These are phyloP conservation scores for Asterionellopsis glacialis DNA, from an alignment of 108 stramenopile genomes.

Conservation along the genomic window DNA sequence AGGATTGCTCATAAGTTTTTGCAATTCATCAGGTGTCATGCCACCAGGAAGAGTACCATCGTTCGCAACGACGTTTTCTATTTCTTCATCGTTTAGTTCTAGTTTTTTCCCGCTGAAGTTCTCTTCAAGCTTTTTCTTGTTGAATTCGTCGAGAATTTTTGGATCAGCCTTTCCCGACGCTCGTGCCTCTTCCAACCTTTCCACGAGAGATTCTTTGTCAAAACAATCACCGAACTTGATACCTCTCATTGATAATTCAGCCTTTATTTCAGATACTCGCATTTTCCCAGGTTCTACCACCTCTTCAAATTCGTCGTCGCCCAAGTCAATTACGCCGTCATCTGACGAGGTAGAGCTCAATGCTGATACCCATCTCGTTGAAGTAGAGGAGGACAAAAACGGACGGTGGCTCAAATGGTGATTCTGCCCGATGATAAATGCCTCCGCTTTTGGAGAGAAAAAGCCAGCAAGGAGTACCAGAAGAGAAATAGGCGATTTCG, in stretches of 20 bases:
- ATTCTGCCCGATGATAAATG: too few relatives aligned
- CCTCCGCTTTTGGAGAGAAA: too few relatives aligned
- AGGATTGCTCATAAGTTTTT: slow-evolving; percentile 38
- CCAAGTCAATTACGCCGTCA: not conserved
- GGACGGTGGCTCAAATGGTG: too few relatives aligned
- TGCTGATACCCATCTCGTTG: too few relatives aligned
- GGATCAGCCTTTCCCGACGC: slow-evolving; percentile 47
- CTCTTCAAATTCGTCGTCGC: slow-evolving; percentile 40
- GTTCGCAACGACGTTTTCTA: slow-evolving; percentile 28
- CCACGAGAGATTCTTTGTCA: slow-evolving; percentile 54
- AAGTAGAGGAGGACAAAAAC: too few relatives aligned
- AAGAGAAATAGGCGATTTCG: too few relatives aligned
- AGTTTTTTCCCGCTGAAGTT: slow-evolving; percentile 20
- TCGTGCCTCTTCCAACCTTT: slow-evolving; percentile 34
- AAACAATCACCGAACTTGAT: slow-evolving; percentile 60
- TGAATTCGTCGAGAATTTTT: slow-evolving; percentile 47
- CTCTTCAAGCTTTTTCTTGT: slow-evolving; percentile 30
- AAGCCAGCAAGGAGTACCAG: too few relatives aligned
- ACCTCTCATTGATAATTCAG: slow-evolving; percentile 41
- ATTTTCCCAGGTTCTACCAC: slow-evolving; percentile 44
- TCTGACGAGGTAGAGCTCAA: not conserved
- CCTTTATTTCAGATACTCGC: slow-evolving; percentile 61
- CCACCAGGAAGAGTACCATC: slow-evolving; percentile 65
- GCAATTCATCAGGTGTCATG: slow-evolving; percentile 45
- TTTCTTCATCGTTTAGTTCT: slow-evolving; percentile 35